Conservation (phyloP, 768 basidiomycete genomes). For the Boletus reticuloceps region DNA sequence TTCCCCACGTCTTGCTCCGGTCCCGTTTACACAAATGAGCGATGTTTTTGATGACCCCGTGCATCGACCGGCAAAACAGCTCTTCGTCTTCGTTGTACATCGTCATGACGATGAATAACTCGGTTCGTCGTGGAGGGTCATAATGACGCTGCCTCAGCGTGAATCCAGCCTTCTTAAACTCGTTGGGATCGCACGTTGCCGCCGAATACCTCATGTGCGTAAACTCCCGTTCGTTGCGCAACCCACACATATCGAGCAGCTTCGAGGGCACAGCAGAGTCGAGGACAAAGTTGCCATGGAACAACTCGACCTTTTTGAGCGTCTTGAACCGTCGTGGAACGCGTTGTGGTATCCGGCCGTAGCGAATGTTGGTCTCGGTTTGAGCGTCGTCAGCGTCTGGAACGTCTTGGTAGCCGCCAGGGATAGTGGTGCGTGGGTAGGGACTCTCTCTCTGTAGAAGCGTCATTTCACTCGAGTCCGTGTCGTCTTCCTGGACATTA, state of each 20-base stretch:
- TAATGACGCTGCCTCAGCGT: slow-evolving; percentile 89
- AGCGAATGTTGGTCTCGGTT: slow-evolving; percentile 68
- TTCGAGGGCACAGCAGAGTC: slow-evolving; percentile 91
- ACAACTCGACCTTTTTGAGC: slow-evolving; percentile 88
- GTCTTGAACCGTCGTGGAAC: slow-evolving; percentile 91
- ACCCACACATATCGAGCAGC: slow-evolving; percentile 77
- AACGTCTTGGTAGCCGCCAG: slow-evolving; percentile 41
- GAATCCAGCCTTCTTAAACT: slow-evolving; percentile 79
- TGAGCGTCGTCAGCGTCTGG: slow-evolving; percentile 31
- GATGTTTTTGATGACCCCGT: slow-evolving; percentile 94
- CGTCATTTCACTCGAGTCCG: slow-evolving; percentile 66
- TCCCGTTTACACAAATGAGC: slow-evolving; percentile 84
- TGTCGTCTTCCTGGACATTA: slow-evolving; percentile 41
- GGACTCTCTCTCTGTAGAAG: slow-evolving; percentile 48
- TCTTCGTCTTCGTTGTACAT: slow-evolving; percentile 97
- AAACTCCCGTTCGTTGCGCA: slow-evolving; percentile 82
- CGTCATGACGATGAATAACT: slow-evolving; percentile 96
- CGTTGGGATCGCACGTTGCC: slow-evolving; percentile 94
- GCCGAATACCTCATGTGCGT: slow-evolving; percentile 96
- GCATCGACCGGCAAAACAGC: slow-evolving; percentile 90
- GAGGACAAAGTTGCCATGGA: slow-evolving; percentile 91
- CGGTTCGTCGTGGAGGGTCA: slow-evolving; percentile 86
- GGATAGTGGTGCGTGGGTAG: slow-evolving; percentile 36
- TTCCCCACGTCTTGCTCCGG: slow-evolving; percentile 92
- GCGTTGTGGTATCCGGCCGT: slow-evolving; percentile 88